Percentiles rank a stretch among this genome's conserved stretches.
phyloP scores from a whole-genome alignment of 2,329 filamentous ascomycete genomes.

The Aspergillus quadricinctus region DNA sequence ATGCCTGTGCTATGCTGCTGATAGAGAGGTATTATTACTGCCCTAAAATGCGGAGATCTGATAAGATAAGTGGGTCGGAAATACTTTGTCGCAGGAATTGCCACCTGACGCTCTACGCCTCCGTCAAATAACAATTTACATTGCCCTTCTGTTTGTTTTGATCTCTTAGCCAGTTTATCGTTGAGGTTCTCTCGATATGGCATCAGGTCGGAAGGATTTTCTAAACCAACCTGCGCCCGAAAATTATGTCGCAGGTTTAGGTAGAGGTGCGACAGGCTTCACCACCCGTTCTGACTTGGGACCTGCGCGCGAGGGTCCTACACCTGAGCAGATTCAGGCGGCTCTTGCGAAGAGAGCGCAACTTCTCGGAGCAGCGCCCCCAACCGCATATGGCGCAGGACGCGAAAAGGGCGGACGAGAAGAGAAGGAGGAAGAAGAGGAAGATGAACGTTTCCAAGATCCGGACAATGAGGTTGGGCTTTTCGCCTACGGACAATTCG shows the following conservation, averaged over 20 bases:
- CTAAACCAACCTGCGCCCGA: conserved; percentile 79
- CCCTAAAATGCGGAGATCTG: conserved; percentile 2
- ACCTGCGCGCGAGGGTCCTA: conserved; percentile 89
- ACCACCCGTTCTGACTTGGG: conserved; percentile 96
- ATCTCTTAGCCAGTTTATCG: not conserved
- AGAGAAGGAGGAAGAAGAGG: conserved; percentile 66
- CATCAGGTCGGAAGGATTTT: conserved; percentile 70
- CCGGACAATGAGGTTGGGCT: conserved; percentile 95
- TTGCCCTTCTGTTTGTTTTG: conserved; percentile 4
- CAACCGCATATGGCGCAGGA: conserved; percentile 68
- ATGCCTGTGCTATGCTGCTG: not conserved
- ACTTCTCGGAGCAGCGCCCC: conserved; percentile 67
- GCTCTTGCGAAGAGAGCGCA: conserved; percentile 90
- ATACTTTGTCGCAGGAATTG: conserved; percentile 14
- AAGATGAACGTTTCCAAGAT: conserved; percentile 82
- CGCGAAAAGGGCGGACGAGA: conserved; percentile 61
- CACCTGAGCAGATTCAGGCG: conserved; percentile 97
- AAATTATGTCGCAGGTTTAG: conserved; percentile 92
- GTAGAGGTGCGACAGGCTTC: conserved; percentile 96
- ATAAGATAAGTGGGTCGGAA: conserved; percentile 25
- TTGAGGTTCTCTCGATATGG: conserved; percentile 44
- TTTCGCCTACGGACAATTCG: conserved; percentile 92
- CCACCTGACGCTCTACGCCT: not conserved
- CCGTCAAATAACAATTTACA: not conserved
- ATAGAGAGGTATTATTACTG: not conserved